Conservation (phyloP, 495 filamentous ascomycete genomes). For the Annulohypoxylon bovei region DNA sequence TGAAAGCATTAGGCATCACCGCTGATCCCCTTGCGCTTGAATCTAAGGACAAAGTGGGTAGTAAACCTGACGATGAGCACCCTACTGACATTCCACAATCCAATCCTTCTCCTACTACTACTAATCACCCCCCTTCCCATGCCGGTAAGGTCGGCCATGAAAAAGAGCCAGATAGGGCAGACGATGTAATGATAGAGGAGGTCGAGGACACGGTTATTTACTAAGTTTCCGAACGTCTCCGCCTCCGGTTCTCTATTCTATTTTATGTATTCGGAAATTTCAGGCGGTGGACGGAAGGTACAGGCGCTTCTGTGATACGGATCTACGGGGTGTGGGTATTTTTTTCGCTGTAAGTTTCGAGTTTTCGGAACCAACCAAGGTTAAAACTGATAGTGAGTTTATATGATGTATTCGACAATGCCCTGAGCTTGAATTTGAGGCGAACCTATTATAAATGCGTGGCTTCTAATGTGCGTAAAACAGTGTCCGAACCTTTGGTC, state of each 20-base stretch:
- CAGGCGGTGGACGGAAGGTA: conserved; percentile 10
- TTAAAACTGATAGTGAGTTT: conserved; percentile 24
- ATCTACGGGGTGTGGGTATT: conserved; percentile 1
- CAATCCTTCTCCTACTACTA: conserved; percentile 42
- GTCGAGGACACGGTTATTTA: conserved; percentile 90
- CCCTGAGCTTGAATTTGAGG: neutral
- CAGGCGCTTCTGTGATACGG: conserved; percentile 25
- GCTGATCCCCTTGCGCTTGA: conserved; percentile 36
- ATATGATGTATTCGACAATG: neutral
- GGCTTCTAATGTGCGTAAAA: neutral
- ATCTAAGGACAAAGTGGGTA: conserved; percentile 54
- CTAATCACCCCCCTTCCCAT: conserved; percentile 48
- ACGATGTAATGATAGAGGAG: conserved; percentile 76
- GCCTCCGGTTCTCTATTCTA: conserved; percentile 10
- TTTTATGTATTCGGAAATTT: neutral
- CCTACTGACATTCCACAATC: conserved; percentile 55
- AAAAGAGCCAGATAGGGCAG: conserved; percentile 70
- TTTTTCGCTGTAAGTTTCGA: conserved; percentile 36
- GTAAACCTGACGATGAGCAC: conserved; percentile 56
- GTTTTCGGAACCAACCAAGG: conserved; percentile 21
- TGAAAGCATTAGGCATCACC: conserved; percentile 45
- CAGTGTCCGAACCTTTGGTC: neutral
- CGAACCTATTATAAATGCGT: neutral
- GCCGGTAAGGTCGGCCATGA: conserved; percentile 46
- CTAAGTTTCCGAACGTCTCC: conserved; percentile 54